Evolutionary conservation across 306 rosid species (phyloP).

Genomic region (Phaseolus lunatus): DNA sequence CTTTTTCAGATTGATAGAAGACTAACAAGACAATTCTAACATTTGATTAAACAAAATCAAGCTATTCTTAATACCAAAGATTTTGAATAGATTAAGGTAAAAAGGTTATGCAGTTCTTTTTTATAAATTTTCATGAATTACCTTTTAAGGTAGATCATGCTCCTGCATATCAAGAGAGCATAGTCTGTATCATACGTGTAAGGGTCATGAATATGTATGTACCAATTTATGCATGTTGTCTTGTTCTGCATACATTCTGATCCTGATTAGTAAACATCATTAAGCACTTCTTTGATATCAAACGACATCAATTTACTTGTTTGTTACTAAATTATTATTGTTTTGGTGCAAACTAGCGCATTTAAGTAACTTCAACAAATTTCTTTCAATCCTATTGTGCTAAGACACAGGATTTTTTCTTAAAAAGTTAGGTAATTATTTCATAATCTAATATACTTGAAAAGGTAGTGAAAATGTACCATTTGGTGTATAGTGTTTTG

Average conservation of each 20-base stretch:
- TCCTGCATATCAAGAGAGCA: neutral
- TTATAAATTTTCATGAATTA: neutral
- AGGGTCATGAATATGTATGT: neutral
- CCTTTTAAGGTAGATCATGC: neutral
- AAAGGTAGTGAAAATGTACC: neutral
- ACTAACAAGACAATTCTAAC: neutral
- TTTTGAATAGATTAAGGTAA: neutral
- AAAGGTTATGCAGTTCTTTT: neutral
- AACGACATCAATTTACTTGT: neutral
- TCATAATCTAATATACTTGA: neutral
- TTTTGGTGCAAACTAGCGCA: neutral
- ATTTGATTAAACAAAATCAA: conserved; percentile 2
- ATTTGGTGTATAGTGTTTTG: neutral
- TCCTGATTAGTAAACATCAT: neutral
- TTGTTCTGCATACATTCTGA: neutral
- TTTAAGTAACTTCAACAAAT: neutral
- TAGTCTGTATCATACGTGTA: neutral
- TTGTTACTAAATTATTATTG: neutral
- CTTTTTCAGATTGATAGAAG: conserved; percentile 2
- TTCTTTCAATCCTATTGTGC: neutral
- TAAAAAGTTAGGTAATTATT: neutral
- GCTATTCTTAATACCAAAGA: neutral
- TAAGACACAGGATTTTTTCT: neutral
- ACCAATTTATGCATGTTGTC: neutral
- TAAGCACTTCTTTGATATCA: neutral